phyloP scores from a whole-genome alignment of 257 asterid species.

The Solanum megistacrolobum region DNA sequence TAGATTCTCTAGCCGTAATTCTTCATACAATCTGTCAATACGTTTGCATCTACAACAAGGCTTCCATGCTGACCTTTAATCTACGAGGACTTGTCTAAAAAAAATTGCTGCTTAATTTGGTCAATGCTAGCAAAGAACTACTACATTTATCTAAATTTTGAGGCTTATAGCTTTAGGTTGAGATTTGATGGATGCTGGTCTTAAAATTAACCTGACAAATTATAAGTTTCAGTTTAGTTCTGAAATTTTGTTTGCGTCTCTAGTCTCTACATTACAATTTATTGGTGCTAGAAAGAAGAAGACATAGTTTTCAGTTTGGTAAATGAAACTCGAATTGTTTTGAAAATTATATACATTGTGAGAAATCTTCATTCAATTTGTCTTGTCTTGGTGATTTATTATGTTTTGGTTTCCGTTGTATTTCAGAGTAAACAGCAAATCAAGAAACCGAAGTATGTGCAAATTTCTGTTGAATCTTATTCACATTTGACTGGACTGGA shows the following conservation, averaged over 20 bases:
- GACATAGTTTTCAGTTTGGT: background rate
- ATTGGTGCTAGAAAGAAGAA: background rate
- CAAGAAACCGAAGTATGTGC: constrained; percentile 85
- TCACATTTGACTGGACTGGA: constrained; percentile 86
- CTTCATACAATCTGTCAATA: background rate
- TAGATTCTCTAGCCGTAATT: background rate
- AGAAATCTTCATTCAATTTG: background rate
- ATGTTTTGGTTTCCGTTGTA: background rate
- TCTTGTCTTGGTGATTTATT: background rate
- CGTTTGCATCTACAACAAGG: no score
- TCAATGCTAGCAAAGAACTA: no score
- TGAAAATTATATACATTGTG: background rate
- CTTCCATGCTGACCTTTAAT: no score
- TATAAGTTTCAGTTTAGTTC: background rate
- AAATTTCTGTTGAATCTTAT: constrained; percentile 85
- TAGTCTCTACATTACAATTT: background rate
- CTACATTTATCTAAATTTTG: no score
- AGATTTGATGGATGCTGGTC: no score
- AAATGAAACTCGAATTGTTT: background rate
- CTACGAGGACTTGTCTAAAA: no score
- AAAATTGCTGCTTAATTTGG: no score
- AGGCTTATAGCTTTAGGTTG: no score
- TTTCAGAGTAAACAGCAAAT: constrained; percentile 49
- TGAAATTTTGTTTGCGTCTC: background rate
- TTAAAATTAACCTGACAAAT: background rate